phyloP scores from a whole-genome alignment of 306 rosid species.

The Adenanthera pavonina region DNA sequence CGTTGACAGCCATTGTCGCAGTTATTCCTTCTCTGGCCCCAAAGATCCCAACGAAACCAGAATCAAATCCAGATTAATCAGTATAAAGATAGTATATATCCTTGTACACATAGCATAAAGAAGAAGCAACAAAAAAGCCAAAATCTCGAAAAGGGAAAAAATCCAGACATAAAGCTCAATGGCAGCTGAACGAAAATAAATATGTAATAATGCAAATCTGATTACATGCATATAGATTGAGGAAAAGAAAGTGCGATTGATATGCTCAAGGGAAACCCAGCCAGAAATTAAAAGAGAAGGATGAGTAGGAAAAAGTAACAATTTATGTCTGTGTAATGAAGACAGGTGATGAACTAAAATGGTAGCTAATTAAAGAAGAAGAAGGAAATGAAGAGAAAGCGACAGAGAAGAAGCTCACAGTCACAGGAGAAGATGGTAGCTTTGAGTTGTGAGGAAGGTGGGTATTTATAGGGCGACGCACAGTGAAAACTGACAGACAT shows the following conservation, averaged over 20 bases:
- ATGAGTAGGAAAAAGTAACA: neutral
- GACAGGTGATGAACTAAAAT: neutral
- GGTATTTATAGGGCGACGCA: neutral
- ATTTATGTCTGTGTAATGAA: neutral
- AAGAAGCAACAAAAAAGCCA: too few relatives aligned
- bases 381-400: neutral
- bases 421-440: constrained; percentile 1
- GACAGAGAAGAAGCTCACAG: neutral
- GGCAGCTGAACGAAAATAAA: neutral
- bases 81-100: neutral
- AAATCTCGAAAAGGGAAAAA: too few relatives aligned
- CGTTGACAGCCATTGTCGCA: neutral
- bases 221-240: neutral
- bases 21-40: neutral
- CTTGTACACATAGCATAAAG: neutral
- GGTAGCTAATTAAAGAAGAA: neutral
- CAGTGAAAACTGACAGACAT: neutral
- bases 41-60: neutral
- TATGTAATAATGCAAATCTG: neutral
- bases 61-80: neutral
- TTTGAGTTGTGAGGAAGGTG: neutral
- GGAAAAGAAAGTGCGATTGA: neutral
- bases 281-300: neutral
- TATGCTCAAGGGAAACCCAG: neutral
- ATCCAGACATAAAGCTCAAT: neutral